Evolutionary conservation across 371 early-diverging fungal species (phyloP), one percentile per base, ranked within the genome.

Genomic region (Rhizopus delemar): DNA sequence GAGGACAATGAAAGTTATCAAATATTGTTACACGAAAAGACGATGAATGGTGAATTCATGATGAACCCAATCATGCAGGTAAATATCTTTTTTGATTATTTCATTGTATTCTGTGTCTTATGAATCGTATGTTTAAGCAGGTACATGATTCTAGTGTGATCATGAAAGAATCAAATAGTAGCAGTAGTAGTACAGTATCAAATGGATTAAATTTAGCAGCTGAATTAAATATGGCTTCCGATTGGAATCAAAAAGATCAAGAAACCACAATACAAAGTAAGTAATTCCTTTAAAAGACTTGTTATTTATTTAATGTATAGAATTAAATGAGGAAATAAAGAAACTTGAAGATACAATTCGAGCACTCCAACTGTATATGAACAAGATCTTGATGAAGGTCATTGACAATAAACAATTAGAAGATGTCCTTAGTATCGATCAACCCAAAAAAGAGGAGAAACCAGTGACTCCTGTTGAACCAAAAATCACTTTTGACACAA

Each of bases 1-100:
- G 92, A 93, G 60, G 94, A 93, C 51, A 91, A 89, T 71, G 94
- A 93, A 69, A 85, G 89, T 46, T 92, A 86, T 71, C 93, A 93
- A 67, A 73, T 90, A 31, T 73, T 94, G 51, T 63, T 92, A 59
- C 89, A 90, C 52, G 90, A 92, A 74, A 88, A 85, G 65, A 89
- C 92, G 4, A 85, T 92, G 71, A 88, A 79, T 66, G 93, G 93
- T 58, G 90, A 90, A 56, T 84, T 88, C 46, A 82, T 82, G 72
- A 91, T 90, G 75, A 71, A 81, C 62, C 73, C 82, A 52, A 62
- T 80, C 60, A 62, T 82, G 78, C 72, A 84, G 81, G 69, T 69
- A 69, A 57, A 59, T 33, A 6, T 32, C 8, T 36, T 41, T 8
- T 51, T 36, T 36, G 22, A 22, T 22, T 22, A 22, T 22, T 22